These are phyloP conservation scores for Effrenium voratum DNA, from an alignment of 73 alveolate species.

Conservation along the genomic window DNA sequence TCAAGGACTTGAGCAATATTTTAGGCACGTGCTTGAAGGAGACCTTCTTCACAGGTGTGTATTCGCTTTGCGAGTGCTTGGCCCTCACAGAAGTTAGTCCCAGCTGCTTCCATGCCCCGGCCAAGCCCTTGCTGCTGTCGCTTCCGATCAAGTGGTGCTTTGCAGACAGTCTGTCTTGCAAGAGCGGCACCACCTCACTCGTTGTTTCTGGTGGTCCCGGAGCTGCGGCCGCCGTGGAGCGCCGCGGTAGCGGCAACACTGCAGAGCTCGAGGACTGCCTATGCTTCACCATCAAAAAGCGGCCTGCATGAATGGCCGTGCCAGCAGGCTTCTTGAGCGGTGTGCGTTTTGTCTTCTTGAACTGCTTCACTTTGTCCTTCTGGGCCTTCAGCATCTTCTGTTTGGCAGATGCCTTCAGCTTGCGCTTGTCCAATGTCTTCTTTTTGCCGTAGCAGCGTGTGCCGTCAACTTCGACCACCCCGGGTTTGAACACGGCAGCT, in stretches of 20 bases:
- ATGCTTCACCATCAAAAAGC: background rate
- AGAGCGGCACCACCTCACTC: background rate
- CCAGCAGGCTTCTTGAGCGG: background rate
- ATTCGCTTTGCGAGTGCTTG: background rate
- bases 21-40: too few relatives aligned
- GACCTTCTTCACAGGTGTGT: too few relatives aligned
- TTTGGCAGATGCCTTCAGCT: background rate
- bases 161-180: background rate
- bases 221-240: background rate
- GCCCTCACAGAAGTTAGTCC: background rate
- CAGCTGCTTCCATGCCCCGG: background rate
- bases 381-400: background rate
- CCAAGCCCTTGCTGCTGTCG: background rate
- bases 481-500: too few relatives aligned
- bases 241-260: background rate
- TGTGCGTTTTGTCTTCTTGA: background rate
- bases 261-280: too few relatives aligned
- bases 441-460: too few relatives aligned
- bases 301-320: background rate
- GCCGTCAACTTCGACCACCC: too few relatives aligned
- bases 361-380: background rate
- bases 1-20: too few relatives aligned
- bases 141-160: background rate
- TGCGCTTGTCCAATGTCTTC: background rate
- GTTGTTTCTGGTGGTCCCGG: slow-evolving; percentile 20